Evolutionary conservation across 2,329 filamentous ascomycete species (phyloP).

Genomic region (Boeremia exigua): DNA sequence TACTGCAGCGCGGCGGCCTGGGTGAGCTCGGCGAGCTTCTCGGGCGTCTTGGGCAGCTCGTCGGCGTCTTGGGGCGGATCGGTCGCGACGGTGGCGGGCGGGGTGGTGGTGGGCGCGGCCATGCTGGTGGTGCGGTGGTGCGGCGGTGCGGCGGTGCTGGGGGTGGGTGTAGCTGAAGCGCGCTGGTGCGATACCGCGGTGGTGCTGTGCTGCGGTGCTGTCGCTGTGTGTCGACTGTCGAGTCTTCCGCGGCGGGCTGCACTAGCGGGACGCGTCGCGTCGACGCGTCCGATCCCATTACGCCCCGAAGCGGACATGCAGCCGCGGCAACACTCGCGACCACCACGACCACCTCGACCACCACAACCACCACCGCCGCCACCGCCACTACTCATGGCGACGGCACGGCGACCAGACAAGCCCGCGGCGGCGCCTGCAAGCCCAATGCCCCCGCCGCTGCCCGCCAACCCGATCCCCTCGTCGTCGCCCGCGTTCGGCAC

Average conservation of each 20-base stretch:
- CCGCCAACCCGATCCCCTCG: conserved; percentile 80
- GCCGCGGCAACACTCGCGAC: background rate
- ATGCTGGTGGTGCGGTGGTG: conserved; percentile 28
- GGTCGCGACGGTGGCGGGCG: conserved; percentile 28
- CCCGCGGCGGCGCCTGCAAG: conserved; percentile 51
- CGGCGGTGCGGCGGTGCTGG: too few relatives aligned
- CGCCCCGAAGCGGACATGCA: background rate
- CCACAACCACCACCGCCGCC: too few relatives aligned
- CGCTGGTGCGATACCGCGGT: too few relatives aligned
- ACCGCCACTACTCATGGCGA: conserved; percentile 31
- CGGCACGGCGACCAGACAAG: conserved; percentile 38
- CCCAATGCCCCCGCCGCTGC: conserved; percentile 46
- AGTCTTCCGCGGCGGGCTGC: too few relatives aligned
- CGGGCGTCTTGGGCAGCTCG: conserved; percentile 54
- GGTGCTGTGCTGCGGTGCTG: too few relatives aligned
- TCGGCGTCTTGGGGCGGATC: conserved; percentile 20
- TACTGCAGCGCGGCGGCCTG: conserved; percentile 85
- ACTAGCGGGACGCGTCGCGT: conserved; percentile 15
- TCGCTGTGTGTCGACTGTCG: too few relatives aligned
- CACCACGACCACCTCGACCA: background rate
- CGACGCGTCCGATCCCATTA: conserved; percentile 11
- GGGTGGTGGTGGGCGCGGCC: conserved; percentile 31
- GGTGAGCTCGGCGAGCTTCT: conserved; percentile 77
- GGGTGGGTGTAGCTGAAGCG: too few relatives aligned
- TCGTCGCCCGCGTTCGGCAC: conserved; percentile 92